A percentile compares a stretch with the other conserved stretches of the same genome.
Conservation (phyloP, 495 filamentous ascomycete genomes). For the Apiosordaria backusii region DNA sequence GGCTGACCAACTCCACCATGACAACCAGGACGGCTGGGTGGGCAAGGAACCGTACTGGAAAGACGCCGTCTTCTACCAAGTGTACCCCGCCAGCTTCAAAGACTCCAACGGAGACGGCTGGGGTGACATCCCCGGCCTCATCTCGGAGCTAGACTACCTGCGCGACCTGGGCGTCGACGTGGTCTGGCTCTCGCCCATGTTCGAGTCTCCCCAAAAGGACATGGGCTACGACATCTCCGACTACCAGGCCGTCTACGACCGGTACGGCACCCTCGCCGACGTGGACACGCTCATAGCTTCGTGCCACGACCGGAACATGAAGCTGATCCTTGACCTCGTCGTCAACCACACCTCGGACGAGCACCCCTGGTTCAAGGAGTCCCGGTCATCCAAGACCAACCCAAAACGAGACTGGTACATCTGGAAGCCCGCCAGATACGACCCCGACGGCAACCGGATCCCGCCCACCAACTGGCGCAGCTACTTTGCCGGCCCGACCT, state of each 20-base stretch:
- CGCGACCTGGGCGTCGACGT: conserved; percentile 60
- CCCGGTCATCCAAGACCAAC: conserved; percentile 52
- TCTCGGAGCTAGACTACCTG: conserved; percentile 63
- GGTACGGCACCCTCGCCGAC: conserved; percentile 64
- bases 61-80: conserved; percentile 50
- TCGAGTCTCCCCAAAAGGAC: conserved; percentile 61
- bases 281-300: conserved; percentile 60
- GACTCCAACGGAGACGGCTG: conserved; percentile 66
- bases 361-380: conserved; percentile 66
- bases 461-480: conserved; percentile 68
- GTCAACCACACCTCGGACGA: conserved; percentile 70
- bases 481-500: conserved; percentile 50
- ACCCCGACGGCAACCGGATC: conserved; percentile 50
- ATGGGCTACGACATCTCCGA: conserved; percentile 70
- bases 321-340: conserved; percentile 66
- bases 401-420: conserved; percentile 65
- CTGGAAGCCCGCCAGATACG: conserved; percentile 56
- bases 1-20: conserved; percentile 1
- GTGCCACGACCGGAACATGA: conserved; percentile 57
- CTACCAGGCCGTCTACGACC: conserved; percentile 58
- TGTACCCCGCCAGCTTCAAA: conserved; percentile 61
- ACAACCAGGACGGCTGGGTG: conserved; percentile 9
- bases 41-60: conserved; percentile 26
- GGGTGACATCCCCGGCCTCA: conserved; percentile 65
- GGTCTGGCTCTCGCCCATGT: conserved; percentile 67